Conservation (phyloP, 2,329 filamentous ascomycete species). For the Nigrospora osmanthi region DNA sequence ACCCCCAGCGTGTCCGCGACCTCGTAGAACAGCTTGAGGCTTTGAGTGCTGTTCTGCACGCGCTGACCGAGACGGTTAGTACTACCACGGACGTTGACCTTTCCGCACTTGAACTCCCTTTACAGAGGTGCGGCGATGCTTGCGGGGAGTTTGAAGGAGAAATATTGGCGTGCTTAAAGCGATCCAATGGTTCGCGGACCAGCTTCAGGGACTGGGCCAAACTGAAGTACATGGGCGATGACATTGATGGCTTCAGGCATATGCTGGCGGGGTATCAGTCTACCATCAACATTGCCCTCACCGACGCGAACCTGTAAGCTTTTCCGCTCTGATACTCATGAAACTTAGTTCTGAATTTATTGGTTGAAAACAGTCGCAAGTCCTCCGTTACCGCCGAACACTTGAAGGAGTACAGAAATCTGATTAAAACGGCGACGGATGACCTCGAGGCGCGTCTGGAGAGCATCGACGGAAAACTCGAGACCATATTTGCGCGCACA, state of each 20-base stretch:
- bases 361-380: conserved; percentile 19
- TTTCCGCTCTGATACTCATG: conserved; percentile 2
- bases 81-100: background rate
- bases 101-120: conserved; percentile 16
- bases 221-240: conserved; percentile 33
- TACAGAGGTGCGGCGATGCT: conserved; percentile 30
- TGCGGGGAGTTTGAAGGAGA: conserved; percentile 32
- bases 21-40: conserved; percentile 29
- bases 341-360: conserved; percentile 4
- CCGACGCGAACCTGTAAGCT: conserved; percentile 30
- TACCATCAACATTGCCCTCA: conserved; percentile 31
- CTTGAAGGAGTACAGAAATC: conserved; percentile 22
- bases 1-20: conserved; percentile 28
- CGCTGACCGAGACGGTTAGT: conserved; percentile 15
- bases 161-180: conserved; percentile 24
- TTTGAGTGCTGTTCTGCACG: conserved; percentile 27
- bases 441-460: background rate
- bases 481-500: conserved; percentile 10
- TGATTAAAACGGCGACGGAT: conserved; percentile 21
- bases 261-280: conserved; percentile 32
- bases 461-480: conserved; percentile 13
- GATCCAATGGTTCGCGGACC: conserved; percentile 21
- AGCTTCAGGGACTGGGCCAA: conserved; percentile 38
- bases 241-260: conserved; percentile 30
- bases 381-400: conserved; percentile 20